Conservation (phyloP, 768 basidiomycete genomes). For the Lactarius evosmus region DNA sequence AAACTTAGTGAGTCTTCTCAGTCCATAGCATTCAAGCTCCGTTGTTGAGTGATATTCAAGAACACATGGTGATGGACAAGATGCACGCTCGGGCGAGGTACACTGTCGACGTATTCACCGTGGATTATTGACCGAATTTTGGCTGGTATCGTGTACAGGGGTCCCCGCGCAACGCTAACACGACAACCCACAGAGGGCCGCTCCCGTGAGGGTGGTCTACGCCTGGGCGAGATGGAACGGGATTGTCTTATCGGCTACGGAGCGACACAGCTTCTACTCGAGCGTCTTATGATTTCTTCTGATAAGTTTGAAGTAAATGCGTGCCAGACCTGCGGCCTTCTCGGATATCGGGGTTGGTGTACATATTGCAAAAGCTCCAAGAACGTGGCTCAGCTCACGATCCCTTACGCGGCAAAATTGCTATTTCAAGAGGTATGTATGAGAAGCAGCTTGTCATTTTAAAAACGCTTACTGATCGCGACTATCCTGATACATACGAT, state of each 20-base stretch:
- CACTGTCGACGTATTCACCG: conserved; percentile 23
- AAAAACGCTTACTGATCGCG: conserved; percentile 8
- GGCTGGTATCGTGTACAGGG: conserved; percentile 45
- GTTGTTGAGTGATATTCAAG: conserved; percentile 36
- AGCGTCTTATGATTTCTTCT: conserved; percentile 98
- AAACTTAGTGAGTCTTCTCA: conserved; percentile 77
- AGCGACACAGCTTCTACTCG: conserved; percentile 93
- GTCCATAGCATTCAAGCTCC: neutral
- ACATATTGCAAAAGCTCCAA: conserved; percentile 98
- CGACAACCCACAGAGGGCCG: conserved; percentile 98
- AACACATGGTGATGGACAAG: conserved; percentile 99
- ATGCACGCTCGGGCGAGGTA: conserved; percentile 98
- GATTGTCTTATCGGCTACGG: conserved; percentile 98
- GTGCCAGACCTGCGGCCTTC: conserved; percentile 89
- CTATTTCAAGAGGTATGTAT: conserved; percentile 84
- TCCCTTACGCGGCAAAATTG: conserved; percentile 94
- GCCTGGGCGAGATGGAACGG: conserved; percentile 98
- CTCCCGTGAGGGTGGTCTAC: conserved; percentile 94
- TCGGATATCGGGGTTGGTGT: conserved; percentile 96
- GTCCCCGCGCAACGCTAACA: conserved; percentile 93
- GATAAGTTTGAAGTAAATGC: conserved; percentile 98
- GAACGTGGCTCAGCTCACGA: conserved; percentile 90
- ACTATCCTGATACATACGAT: conserved; percentile 1
- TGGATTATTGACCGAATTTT: neutral
- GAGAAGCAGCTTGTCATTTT: conserved; percentile 29